Evolutionary conservation across 1,284 basidiomycete genomes (phyloP).

Genomic region (Fomitopsis schrenkii): DNA sequence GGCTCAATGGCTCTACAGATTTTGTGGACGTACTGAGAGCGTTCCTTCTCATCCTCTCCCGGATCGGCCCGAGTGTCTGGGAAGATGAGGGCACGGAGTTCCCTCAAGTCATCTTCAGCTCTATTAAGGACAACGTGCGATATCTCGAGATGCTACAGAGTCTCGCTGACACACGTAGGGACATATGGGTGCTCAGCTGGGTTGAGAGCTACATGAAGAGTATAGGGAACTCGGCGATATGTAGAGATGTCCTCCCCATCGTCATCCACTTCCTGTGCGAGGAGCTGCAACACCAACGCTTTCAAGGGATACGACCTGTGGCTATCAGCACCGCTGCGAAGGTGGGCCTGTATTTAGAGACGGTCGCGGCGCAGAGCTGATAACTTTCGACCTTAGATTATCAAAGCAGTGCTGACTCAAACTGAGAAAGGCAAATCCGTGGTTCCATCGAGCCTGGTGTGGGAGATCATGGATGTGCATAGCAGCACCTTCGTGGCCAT

Average conservation of each 20-base stretch:
- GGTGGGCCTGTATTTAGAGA: conserved; percentile 40
- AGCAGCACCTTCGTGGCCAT: conserved; percentile 52
- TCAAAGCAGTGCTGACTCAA: conserved; percentile 15
- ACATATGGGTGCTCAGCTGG: conserved; percentile 25
- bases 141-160: conserved; percentile 50
- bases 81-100: conserved; percentile 59
- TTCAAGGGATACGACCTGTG: conserved; percentile 50
- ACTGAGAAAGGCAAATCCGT: conserved; percentile 21
- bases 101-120: conserved; percentile 73
- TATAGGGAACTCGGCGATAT: conserved; percentile 45
- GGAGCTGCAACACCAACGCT: conserved; percentile 74
- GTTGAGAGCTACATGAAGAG: conserved; percentile 44
- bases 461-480: conserved; percentile 51
- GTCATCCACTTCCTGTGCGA: conserved; percentile 70
- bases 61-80: conserved; percentile 59
- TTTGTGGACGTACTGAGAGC: conserved; percentile 61
- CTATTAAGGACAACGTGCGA: conserved; percentile 75
- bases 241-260: conserved; percentile 66
- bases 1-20: conserved; percentile 37
- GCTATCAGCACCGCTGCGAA: conserved; percentile 56
- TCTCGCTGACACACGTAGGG: conserved; percentile 11
- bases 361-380: no score
- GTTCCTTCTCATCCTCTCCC: conserved; percentile 51
- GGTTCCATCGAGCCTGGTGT: conserved; percentile 31
- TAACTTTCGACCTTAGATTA: neutral